Conservation (phyloP, 2,329 filamentous ascomycete species). For the Chaetomium sp. region DNA sequence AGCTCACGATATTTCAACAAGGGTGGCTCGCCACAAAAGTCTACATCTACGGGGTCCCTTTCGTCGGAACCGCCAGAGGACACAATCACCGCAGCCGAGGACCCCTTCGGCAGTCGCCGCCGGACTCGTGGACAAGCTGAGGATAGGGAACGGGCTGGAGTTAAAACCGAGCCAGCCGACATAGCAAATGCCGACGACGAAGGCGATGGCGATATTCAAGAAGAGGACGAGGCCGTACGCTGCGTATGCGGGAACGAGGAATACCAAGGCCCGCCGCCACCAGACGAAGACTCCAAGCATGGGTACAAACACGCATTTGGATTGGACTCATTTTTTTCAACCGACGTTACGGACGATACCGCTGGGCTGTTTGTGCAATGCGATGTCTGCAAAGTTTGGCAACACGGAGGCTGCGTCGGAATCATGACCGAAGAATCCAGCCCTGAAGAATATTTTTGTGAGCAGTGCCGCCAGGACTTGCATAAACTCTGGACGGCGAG, state of each 20-base stretch:
- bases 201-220: constrained; percentile 63
- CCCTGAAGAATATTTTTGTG: constrained; percentile 97
- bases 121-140: constrained; percentile 64
- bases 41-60: constrained; percentile 64
- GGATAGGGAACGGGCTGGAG: constrained; percentile 43
- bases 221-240: constrained; percentile 89
- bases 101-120: constrained; percentile 65
- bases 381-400: constrained; percentile 97
- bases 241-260: constrained; percentile 94
- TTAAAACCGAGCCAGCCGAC: constrained; percentile 37
- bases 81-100: constrained; percentile 44
- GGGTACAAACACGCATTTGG: constrained; percentile 52
- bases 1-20: constrained; percentile 67
- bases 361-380: constrained; percentile 97
- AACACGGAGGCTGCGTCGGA: constrained; percentile 94
- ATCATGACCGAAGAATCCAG: constrained; percentile 91
- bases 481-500: constrained; percentile 75
- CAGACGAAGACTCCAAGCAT: constrained; percentile 48
- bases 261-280: constrained; percentile 75
- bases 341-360: constrained; percentile 71
- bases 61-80: constrained; percentile 65
- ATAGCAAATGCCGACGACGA: constrained; percentile 62
- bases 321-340: constrained; percentile 49
- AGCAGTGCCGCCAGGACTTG: constrained; percentile 84
- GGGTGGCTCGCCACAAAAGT: constrained; percentile 66